A percentile compares a stretch with the other conserved stretches of the same genome.
These are phyloP conservation scores for Boletellus sp. DNA, from an alignment of 768 basidiomycete species.

Conservation along the genomic window DNA sequence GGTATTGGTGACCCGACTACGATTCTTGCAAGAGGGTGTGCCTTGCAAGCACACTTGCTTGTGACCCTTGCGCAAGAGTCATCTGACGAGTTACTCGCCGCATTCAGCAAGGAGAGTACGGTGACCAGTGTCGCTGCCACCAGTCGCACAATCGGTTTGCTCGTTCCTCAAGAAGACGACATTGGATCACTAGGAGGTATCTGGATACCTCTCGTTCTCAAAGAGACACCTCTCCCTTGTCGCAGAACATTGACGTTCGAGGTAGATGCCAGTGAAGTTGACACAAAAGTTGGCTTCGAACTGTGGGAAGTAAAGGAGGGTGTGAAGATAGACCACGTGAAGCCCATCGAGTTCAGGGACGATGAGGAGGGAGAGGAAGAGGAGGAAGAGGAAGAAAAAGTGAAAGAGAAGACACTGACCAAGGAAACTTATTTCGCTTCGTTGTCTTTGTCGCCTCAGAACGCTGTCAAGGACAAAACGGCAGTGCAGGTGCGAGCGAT, in stretches of 20 bases:
- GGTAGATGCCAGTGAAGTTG: slow-evolving; percentile 43
- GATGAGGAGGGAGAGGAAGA: slow-evolving; percentile 48
- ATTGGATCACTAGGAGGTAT: slow-evolving; percentile 50
- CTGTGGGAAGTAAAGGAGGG: slow-evolving; percentile 76
- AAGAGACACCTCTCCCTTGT: slow-evolving; percentile 69
- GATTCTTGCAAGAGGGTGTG: slow-evolving; percentile 72
- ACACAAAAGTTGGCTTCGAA: slow-evolving; percentile 52
- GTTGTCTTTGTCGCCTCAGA: slow-evolving; percentile 33
- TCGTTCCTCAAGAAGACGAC: slow-evolving; percentile 52
- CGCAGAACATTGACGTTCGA: slow-evolving; percentile 58
- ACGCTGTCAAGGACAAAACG: slow-evolving; percentile 46
- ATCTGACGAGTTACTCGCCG: slow-evolving; percentile 47
- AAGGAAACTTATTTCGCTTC: slow-evolving; percentile 50
- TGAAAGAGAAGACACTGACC: slow-evolving; percentile 56
- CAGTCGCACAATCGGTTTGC: slow-evolving; percentile 57
- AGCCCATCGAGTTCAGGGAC: slow-evolving; percentile 41
- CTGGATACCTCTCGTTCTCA: slow-evolving; percentile 63
- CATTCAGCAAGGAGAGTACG: slow-evolving; percentile 44
- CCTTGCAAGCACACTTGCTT: slow-evolving; percentile 67
- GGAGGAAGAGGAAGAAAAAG: slow-evolving; percentile 59
- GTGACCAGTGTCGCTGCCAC: slow-evolving; percentile 51
- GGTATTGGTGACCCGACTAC: slow-evolving; percentile 77
- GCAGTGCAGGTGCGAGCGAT: slow-evolving; percentile 45
- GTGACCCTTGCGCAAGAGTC: slow-evolving; percentile 45
- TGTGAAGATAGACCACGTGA: slow-evolving; percentile 58